Conservation (phyloP, 192 early-diverging fungal species). For the Backusella tarrabulga region DNA sequence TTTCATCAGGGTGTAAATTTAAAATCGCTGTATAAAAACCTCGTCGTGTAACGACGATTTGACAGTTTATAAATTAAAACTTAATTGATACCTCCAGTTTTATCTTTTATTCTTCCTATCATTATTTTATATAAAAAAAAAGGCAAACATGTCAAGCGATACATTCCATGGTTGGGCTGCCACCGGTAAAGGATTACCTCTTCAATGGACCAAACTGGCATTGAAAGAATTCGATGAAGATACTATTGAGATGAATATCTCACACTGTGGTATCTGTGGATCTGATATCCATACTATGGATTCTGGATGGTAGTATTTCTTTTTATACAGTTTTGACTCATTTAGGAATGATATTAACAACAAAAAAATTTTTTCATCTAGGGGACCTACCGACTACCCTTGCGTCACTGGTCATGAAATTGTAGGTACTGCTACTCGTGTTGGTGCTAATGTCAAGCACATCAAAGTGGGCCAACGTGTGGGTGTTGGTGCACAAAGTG, state of each 20-base stretch:
- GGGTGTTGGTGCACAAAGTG: slow-evolving; percentile 64
- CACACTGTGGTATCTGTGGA: slow-evolving; percentile 75
- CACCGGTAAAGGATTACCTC: slow-evolving; percentile 21
- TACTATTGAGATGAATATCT: slow-evolving; percentile 47
- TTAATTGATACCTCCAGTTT: background rate
- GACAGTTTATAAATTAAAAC: background rate
- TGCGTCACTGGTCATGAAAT: slow-evolving; percentile 57
- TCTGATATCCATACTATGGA: slow-evolving; percentile 73
- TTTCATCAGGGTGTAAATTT: background rate
- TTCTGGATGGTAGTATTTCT: slow-evolving; percentile 23
- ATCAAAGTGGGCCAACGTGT: slow-evolving; percentile 48
- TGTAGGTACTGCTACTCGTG: slow-evolving; percentile 39
- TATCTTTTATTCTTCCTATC: background rate
- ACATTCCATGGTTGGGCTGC: slow-evolving; percentile 28
- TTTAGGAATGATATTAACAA: too few relatives aligned
- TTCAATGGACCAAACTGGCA: slow-evolving; percentile 26
- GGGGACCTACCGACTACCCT: slow-evolving; percentile 32
- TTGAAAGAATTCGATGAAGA: slow-evolving; percentile 38
- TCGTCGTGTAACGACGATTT: background rate
- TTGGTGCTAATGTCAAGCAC: slow-evolving; percentile 38
- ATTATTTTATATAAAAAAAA: background rate
- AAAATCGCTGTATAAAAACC: background rate
- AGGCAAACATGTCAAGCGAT: slow-evolving; percentile 18
- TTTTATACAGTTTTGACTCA: too few relatives aligned
- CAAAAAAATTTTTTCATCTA: too few relatives aligned